Evolutionary conservation across 73 alveolate species (phyloP).

Genomic region (Paramecium octaurelia): DNA sequence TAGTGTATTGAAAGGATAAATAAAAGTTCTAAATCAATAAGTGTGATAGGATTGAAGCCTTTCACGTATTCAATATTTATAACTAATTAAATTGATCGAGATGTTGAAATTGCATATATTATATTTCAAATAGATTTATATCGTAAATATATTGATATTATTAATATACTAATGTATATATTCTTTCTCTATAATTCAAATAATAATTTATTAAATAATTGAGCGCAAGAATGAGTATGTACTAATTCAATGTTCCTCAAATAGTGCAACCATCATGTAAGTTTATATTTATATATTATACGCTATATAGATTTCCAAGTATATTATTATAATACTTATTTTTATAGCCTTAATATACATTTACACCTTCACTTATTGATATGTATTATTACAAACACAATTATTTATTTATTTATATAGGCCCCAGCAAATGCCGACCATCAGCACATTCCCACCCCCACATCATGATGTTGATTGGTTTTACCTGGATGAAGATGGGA

Average conservation of each 20-base stretch:
- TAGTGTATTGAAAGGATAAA: no score
- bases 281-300: background rate
- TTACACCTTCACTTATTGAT: background rate
- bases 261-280: background rate
- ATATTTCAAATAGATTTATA: no score
- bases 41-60: background rate
- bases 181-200: background rate
- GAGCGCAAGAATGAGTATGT: background rate
- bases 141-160: no score
- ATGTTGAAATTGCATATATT: no score
- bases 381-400: slow-evolving; percentile 4
- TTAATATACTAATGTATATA: no score
- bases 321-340: background rate
- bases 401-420: slow-evolving; percentile 13
- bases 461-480: slow-evolving; percentile 38
- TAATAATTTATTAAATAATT: background rate
- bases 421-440: slow-evolving; percentile 35
- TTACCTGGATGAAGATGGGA: background rate
- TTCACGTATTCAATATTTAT: background rate
- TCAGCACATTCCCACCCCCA: slow-evolving; percentile 27
- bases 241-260: background rate
- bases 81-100: no score
- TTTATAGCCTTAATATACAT: background rate
- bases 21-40: no score
- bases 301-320: slow-evolving; percentile 31